These are phyloP conservation scores for Novymonas esmeraldas DNA, from an alignment of 208 protist genomes.

Conservation along the genomic window DNA sequence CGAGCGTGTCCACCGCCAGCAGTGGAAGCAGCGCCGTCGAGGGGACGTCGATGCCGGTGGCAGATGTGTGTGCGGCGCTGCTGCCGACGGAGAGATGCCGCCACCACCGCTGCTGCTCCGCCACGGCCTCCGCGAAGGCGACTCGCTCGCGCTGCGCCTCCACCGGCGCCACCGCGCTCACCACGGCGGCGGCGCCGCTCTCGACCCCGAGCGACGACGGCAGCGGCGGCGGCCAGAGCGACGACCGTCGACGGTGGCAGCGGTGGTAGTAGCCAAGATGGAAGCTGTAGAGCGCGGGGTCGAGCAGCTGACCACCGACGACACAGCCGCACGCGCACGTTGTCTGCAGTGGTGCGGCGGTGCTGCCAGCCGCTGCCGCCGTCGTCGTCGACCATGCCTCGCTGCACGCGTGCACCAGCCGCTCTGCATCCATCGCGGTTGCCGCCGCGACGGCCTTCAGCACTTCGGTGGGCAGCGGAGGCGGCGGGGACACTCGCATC, in stretches of 20 bases:
- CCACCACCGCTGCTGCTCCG: too few species aligned
- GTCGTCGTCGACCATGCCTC: constrained; percentile 1
- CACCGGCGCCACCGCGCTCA: not conserved
- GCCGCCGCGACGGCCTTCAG: constrained; percentile 11
- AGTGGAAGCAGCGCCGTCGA: constrained; percentile 9
- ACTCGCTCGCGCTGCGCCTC: not conserved
- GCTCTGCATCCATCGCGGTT: not conserved
- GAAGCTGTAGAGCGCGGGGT: constrained; percentile 19
- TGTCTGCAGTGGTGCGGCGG: not conserved
- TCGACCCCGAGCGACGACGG: too few species aligned
- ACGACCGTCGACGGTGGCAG: not conserved
- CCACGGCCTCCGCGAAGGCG: not conserved
- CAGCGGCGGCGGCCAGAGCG: too few species aligned
- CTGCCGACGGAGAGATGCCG: too few species aligned
- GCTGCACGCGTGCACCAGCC: not conserved
- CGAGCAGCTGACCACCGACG: constrained; percentile 10
- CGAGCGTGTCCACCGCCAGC: constrained; percentile 11
- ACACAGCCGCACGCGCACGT: constrained; percentile 33
- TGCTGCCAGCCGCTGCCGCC: not conserved
- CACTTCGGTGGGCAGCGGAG: constrained; percentile 4
- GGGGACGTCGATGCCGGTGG: too few species aligned
- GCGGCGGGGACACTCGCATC: constrained; percentile 22
- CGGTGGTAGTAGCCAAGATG: constrained; percentile 20
- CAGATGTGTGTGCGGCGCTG: not conserved
- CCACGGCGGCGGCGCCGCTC: too few species aligned